A percentile compares a stretch with the other conserved stretches of the same genome.
These are phyloP conservation scores for Puccinia coronata DNA, from an alignment of 1,284 basidiomycete genomes.

Conservation along the genomic window DNA sequence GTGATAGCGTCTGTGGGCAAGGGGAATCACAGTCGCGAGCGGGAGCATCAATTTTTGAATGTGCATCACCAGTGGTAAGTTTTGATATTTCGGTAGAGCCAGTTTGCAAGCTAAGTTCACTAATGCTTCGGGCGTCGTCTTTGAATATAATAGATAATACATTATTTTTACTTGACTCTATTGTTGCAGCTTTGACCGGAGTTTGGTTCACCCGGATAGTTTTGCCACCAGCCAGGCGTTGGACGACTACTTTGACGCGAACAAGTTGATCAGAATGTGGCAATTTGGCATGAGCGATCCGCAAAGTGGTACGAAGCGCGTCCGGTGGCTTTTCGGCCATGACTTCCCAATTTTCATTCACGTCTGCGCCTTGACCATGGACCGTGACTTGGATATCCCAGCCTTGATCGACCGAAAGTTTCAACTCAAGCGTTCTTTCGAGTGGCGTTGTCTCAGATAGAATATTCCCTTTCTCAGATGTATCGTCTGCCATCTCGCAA, in stretches of 20 bases:
- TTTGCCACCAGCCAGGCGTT: slow-evolving; percentile 69
- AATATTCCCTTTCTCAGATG: slow-evolving; percentile 63
- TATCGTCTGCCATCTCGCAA: slow-evolving; percentile 63
- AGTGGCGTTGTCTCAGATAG: slow-evolving; percentile 69
- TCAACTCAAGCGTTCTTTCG: slow-evolving; percentile 75
- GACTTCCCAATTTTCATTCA: slow-evolving; percentile 61
- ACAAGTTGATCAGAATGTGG: slow-evolving; percentile 74
- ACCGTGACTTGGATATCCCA: slow-evolving; percentile 80
- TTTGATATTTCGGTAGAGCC: slow-evolving; percentile 39
- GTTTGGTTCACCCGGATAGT: slow-evolving; percentile 79
- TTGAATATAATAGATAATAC: slow-evolving; percentile 55
- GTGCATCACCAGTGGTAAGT: slow-evolving; percentile 21
- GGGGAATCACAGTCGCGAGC: slow-evolving; percentile 31
- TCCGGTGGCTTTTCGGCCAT: slow-evolving; percentile 65
- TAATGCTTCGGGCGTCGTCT: slow-evolving; percentile 70
- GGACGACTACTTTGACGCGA: slow-evolving; percentile 75
- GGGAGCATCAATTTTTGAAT: slow-evolving; percentile 35
- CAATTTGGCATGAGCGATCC: slow-evolving; percentile 62
- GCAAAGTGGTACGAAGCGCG: slow-evolving; percentile 49
- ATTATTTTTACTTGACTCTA: slow-evolving; percentile 67
- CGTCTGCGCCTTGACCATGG: slow-evolving; percentile 65
- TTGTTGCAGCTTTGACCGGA: slow-evolving; percentile 68
- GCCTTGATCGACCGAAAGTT: slow-evolving; percentile 74
- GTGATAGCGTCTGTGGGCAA: not conserved
- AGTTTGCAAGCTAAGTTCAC: slow-evolving; percentile 66